Evolutionary conservation across 148 eudicot species (phyloP).

Genomic region (Suaeda aralocaspica): DNA sequence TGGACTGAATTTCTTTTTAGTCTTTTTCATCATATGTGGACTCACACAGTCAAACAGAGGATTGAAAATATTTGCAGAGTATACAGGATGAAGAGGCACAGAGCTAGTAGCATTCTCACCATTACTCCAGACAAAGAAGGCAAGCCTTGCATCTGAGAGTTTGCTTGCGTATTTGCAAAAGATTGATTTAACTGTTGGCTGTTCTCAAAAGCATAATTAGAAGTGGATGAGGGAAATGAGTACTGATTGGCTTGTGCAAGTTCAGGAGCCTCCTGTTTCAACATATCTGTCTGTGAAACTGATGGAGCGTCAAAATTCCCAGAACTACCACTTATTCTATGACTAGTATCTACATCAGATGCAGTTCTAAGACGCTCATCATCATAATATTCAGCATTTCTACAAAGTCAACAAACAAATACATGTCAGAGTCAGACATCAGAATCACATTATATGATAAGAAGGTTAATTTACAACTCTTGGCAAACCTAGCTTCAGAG

Average conservation of each 20-base stretch:
- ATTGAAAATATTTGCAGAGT: neutral
- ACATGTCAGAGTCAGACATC: neutral
- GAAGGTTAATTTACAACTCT: neutral
- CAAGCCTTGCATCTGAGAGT: conserved; percentile 68
- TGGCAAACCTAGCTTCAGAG: conserved; percentile 55
- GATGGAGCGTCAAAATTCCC: conserved; percentile 60
- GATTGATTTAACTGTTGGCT: conserved; percentile 56
- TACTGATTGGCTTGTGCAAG: conserved; percentile 57
- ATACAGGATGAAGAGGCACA: neutral
- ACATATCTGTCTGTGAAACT: conserved; percentile 53
- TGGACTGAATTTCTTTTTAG: too few relatives aligned
- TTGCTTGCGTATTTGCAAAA: conserved; percentile 48
- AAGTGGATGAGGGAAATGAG: conserved; percentile 56
- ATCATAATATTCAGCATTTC: conserved; percentile 69
- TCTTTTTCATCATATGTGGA: too few relatives aligned
- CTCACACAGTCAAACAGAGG: too few relatives aligned
- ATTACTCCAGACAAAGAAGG: conserved; percentile 56
- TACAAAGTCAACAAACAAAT: conserved; percentile 26
- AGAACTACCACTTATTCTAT: conserved; percentile 46
- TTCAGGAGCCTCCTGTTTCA: conserved; percentile 60
- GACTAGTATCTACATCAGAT: conserved; percentile 53
- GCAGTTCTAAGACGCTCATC: conserved; percentile 62
- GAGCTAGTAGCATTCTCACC: conserved; percentile 35
- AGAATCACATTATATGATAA: conserved; percentile 8
- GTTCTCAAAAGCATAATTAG: conserved; percentile 67